Evolutionary conservation across 1,284 basidiomycete species (phyloP), one percentile per base, ranked within the genome.

Genomic region (Rhodotorula sp.): DNA sequence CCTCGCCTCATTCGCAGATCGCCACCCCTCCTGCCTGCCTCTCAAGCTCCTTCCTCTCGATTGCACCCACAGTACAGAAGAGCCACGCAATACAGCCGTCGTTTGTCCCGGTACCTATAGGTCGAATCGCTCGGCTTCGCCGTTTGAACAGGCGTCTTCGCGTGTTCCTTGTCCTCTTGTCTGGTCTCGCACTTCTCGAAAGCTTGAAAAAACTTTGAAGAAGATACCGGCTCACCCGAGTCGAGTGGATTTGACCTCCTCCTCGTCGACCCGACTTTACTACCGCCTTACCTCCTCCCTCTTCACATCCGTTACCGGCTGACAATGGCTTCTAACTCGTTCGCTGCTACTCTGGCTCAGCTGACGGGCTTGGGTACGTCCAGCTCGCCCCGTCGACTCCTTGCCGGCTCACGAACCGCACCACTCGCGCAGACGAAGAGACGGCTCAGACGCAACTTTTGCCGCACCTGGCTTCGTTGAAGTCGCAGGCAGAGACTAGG

Each of bases 301-400:
- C 34, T 46, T 7, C 27, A 15, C n/a, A 39, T 8, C 34, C 20
- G 1, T 11, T 5, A 32, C 20, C 7, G 9, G 27, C 15, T 36
- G 8, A 34, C 2, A 3, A 68, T 68, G 67, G 51, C 58, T 4
- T 3, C 57, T 1, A 13, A 53, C 1, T 29, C 61, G 3, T 30
- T 66, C 2, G 58, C 52, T 13, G 64, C 68, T 13, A 56, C 52
- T 10, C 46, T 70, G 4, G 68, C 68, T 8, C 59, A 62, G 27
- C 61, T 70, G 29, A 66, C 65, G 24, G 68, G 68, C 9, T 64
- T 70, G 53, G 68, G 68, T 66, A 27, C 32, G 68, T 24, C 8
- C 54, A 1, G 0, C 20, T 17, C 34, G 2, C n/a, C 19, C 27
- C 46, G 1, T 11, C n/a, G 17, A 4, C 6, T 9, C 7, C 34